These are phyloP conservation scores for Solanum appendiculatum DNA, from an alignment of 257 asterid species.

Conservation along the genomic window DNA sequence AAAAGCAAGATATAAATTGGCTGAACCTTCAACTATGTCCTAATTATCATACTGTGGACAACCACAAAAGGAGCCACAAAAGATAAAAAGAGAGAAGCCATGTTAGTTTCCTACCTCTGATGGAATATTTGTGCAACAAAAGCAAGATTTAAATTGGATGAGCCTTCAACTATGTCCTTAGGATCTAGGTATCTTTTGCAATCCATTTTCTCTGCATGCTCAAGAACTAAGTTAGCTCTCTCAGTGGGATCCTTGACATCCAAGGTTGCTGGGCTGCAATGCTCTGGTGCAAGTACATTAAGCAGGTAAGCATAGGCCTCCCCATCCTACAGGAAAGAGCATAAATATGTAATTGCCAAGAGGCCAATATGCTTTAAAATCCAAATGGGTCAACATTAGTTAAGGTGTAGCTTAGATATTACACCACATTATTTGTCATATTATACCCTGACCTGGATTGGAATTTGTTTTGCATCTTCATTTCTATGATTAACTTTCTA, in stretches of 20 bases:
- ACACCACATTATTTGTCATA: neutral
- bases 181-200: conserved; percentile 91
- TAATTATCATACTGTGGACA: neutral
- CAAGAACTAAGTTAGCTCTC: conserved; percentile 90
- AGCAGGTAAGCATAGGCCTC: conserved; percentile 97
- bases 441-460: neutral
- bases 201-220: conserved; percentile 95
- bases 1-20: conserved; percentile 79
- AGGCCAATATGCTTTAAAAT: neutral
- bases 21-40: conserved; percentile 71
- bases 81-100: neutral
- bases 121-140: conserved; percentile 96
- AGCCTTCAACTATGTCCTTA: conserved; percentile 86
- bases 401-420: neutral
- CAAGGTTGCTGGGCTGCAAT: conserved; percentile 72
- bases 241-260: conserved; percentile 72
- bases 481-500: neutral
- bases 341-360: neutral
- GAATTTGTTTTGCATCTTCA: neutral
- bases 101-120: conserved; percentile 53
- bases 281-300: conserved; percentile 95
- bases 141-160: conserved; percentile 84
- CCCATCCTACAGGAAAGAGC: conserved; percentile 64
- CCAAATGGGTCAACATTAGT: neutral
- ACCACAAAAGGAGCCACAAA: neutral